Percentiles rank a stretch among this genome's conserved stretches.
Conservation (phyloP, 2,329 filamentous ascomycete genomes). For the Emydomyces testavorans region DNA sequence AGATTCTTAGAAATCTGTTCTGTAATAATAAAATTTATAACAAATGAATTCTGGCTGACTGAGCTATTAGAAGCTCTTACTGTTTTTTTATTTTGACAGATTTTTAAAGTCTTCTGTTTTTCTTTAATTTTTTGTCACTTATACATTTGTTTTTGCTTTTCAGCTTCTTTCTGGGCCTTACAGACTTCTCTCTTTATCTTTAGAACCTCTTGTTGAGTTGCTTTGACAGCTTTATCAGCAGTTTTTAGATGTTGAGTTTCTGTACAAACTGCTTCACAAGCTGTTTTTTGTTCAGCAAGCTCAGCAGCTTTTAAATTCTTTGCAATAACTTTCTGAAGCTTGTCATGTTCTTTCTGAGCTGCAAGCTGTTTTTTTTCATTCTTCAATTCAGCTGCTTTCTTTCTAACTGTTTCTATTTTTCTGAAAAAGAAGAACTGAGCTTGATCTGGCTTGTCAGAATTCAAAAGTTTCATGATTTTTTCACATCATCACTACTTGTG, state of each 20-base stretch:
- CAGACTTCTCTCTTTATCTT: background rate
- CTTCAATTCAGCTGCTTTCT: background rate
- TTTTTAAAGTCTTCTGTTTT: background rate
- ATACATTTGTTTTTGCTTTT: background rate
- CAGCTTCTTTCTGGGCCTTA: background rate
- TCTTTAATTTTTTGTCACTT: background rate
- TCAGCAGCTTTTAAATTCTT: background rate
- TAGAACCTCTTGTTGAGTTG: background rate
- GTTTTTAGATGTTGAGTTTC: background rate
- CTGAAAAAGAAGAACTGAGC: slow-evolving; percentile 7
- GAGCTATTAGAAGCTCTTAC: background rate
- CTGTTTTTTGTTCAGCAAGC: background rate
- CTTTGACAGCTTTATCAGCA: background rate
- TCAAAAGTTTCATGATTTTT: background rate
- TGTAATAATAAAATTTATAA: background rate
- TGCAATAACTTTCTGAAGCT: slow-evolving; percentile 5
- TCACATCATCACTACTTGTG: background rate
- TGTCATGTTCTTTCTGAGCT: background rate
- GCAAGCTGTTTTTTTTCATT: background rate
- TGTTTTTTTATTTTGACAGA: background rate
- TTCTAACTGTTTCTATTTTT: background rate
- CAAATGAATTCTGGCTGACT: background rate
- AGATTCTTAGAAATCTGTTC: background rate
- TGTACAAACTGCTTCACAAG: background rate
- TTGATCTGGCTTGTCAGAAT: background rate